These are phyloP conservation scores for Paecilomyces formosus DNA, from an alignment of 2,329 filamentous ascomycete genomes.

Conservation along the genomic window DNA sequence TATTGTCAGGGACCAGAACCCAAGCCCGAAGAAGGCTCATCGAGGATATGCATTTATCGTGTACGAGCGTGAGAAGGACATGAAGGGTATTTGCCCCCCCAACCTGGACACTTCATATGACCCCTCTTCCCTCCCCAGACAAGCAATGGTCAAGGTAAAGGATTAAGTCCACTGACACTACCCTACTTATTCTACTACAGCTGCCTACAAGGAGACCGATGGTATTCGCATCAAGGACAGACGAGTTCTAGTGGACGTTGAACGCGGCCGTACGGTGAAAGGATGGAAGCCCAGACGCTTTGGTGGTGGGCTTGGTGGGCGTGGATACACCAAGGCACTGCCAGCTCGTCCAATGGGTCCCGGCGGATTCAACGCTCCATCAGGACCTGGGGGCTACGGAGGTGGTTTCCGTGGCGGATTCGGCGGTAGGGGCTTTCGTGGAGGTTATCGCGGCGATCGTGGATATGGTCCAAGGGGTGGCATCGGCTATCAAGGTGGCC, in stretches of 20 bases:
- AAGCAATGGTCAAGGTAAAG: constrained; percentile 5
- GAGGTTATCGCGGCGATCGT: constrained; percentile 47
- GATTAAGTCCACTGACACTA: constrained; percentile 8
- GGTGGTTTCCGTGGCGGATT: constrained; percentile 52
- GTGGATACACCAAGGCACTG: constrained; percentile 81
- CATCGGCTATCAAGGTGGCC: constrained; percentile 52
- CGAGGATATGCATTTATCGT: constrained; percentile 94
- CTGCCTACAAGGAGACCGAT: constrained; percentile 83
- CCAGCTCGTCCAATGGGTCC: constrained; percentile 63
- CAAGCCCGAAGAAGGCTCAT: constrained; percentile 75
- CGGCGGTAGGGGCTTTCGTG: constrained; percentile 43
- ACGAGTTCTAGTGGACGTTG: constrained; percentile 88
- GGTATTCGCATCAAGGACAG: constrained; percentile 88
- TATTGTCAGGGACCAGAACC: constrained; percentile 73
- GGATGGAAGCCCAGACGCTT: constrained; percentile 89
- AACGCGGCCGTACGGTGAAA: constrained; percentile 87
- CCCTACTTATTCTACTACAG: constrained; percentile 41
- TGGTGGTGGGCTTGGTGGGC: constrained; percentile 84
- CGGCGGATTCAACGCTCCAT: constrained; percentile 48
- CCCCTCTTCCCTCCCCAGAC: constrained; percentile 23
- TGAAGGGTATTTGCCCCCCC: constrained; percentile 72
- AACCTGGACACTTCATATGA: constrained; percentile 34
- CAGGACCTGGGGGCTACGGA: constrained; percentile 50
- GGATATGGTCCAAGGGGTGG: constrained; percentile 42
- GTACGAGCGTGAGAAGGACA: constrained; percentile 94